A percentile compares a stretch with the other conserved stretches of the same genome.
Evolutionary conservation across 2,329 filamentous ascomycete genomes (phyloP).

Genomic region (Allantophomopsis cytisporea): DNA sequence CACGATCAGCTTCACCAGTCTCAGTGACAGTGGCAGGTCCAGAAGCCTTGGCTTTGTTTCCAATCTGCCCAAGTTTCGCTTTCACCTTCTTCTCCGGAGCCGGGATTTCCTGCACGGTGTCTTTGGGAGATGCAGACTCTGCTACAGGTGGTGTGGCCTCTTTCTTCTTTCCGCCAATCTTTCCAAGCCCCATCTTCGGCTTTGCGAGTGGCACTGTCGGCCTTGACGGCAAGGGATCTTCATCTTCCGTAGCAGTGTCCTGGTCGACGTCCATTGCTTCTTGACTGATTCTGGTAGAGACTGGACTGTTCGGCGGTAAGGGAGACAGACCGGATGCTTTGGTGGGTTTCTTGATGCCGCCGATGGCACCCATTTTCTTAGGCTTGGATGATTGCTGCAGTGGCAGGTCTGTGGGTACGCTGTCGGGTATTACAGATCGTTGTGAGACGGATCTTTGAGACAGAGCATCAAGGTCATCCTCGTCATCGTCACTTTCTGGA

Average conservation of each 20-base stretch:
- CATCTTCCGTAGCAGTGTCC: constrained; percentile 1
- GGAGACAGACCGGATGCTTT: background rate
- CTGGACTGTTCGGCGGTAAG: background rate
- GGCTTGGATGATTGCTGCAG: background rate
- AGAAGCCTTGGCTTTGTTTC: constrained; percentile 3
- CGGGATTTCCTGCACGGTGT: background rate
- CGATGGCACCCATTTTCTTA: constrained; percentile 5
- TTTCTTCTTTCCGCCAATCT: constrained; percentile 14
- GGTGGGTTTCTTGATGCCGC: constrained; percentile 2
- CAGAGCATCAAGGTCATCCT: constrained; percentile 10
- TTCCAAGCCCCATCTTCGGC: constrained; percentile 8
- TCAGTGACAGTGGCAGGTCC: constrained; percentile 5
- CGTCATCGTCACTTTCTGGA: constrained; percentile 8
- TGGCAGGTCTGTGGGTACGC: constrained; percentile 9
- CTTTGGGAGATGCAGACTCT: constrained; percentile 1
- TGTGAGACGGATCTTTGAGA: constrained; percentile 8
- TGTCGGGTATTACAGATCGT: constrained; percentile 13
- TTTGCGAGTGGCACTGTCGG: background rate
- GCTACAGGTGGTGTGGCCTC: background rate
- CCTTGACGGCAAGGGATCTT: background rate
- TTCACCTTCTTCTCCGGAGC: background rate
- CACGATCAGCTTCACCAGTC: constrained; percentile 4
- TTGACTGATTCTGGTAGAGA: background rate
- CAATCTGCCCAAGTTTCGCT: constrained; percentile 9
- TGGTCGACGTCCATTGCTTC: background rate